Percentiles rank a stretch among this genome's conserved stretches.
Evolutionary conservation across 2,329 filamentous ascomycete species (phyloP).

Genomic region (Nothophaeocryptopus gaeumannii): DNA sequence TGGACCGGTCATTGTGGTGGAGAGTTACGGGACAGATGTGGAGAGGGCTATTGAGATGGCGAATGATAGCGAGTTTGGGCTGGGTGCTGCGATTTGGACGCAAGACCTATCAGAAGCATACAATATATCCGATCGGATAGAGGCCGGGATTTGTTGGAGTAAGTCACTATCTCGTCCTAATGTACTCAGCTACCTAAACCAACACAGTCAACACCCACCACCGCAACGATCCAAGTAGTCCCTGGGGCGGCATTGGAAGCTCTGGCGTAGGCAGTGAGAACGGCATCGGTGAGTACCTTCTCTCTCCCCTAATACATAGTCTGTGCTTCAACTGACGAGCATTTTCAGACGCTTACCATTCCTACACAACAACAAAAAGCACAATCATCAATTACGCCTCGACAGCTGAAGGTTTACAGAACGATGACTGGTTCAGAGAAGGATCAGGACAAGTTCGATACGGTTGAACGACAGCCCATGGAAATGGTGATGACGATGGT

Average conservation of each 20-base stretch:
- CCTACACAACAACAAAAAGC: slow-evolving; percentile 57
- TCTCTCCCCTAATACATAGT: slow-evolving; percentile 40
- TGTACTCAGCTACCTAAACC: background rate
- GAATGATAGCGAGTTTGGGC: slow-evolving; percentile 51
- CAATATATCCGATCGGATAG: slow-evolving; percentile 49
- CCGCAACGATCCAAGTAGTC: slow-evolving; percentile 68
- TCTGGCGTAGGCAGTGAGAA: slow-evolving; percentile 71
- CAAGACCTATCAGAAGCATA: slow-evolving; percentile 54
- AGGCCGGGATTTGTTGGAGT: slow-evolving; percentile 67
- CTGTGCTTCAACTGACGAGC: background rate
- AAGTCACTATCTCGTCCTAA: background rate
- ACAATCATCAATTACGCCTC: slow-evolving; percentile 68
- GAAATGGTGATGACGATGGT: no score
- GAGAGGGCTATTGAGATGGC: slow-evolving; percentile 46
- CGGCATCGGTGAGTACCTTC: slow-evolving; percentile 63
- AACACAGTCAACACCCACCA: slow-evolving; percentile 55
- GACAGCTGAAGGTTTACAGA: slow-evolving; percentile 49
- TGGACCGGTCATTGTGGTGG: slow-evolving; percentile 42
- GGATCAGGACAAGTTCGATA: slow-evolving; percentile 58
- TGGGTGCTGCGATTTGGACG: slow-evolving; percentile 53
- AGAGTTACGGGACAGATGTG: slow-evolving; percentile 39
- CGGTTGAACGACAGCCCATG: slow-evolving; percentile 41
- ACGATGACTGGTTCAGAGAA: slow-evolving; percentile 68
- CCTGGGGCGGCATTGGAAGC: slow-evolving; percentile 64
- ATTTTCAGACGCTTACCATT: slow-evolving; percentile 39